Evolutionary conservation across 2,329 filamentous ascomycete species (phyloP), one percentile per base, ranked within the genome.

Genomic region (Sporothrix schenckii): DNA sequence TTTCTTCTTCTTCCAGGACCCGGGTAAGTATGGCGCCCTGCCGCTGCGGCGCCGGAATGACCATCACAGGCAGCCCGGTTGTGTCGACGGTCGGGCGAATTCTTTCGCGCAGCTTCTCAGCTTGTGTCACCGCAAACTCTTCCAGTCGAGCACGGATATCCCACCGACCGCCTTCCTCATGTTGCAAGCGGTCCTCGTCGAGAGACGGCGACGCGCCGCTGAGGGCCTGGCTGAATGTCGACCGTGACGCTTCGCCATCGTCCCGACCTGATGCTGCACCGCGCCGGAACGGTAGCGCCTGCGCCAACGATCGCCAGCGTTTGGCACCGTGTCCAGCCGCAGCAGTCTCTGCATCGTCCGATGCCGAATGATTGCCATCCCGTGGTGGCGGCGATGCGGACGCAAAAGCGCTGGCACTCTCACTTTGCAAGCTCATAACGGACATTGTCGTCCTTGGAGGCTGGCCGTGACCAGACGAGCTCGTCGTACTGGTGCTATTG

Each of bases 11-110:
- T 71, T 88, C 85, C 2, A 88, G 77, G 9, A 89, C 80, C 69
- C 85, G 82, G n/a, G 84, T 83, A 4, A 89, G 77, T 61, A 86
- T 85, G 0, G 84, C 83, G 5, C 87, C 86, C 70, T 83, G 81
- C n/a, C 88, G 83, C 49, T 84, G 83, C 21, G 88, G 88, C 0
- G 88, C 87, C 2, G 88, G 88, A 16, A 90, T 89, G 9, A 89
- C 83, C 21, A 82, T 87, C 1, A 88, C 83, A 1, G 87, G 87
- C 21, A 90, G 79, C 72, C 83, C 84, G 24, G 85, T 84, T 1
- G 84, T 86, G 74, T 86, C 83, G 0, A 84, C 81, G 0, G 83
- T 84, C 11, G 87, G 83, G 13, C 84, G 81, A 61, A 88, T 82
- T 70, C 81, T 83, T 69, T 89, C 87, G 11, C 87, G 81, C 6